Base-by-base conservation (phyloP, 2,329 filamentous ascomycete genomes). In the Claviceps sorghi region DNA sequence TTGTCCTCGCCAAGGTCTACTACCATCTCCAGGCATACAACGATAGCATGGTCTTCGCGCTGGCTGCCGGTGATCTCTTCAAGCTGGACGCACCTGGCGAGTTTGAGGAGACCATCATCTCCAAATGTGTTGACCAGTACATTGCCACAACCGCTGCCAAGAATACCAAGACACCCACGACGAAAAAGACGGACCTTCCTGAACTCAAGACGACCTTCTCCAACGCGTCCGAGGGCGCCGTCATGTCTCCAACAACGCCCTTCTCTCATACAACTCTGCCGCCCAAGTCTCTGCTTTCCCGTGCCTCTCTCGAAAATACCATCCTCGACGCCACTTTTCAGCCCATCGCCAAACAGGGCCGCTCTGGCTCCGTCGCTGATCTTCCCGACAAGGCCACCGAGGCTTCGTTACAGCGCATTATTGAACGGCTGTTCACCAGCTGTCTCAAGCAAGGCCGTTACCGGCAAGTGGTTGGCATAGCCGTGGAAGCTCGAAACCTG, bases 21-120 rank as follows among this genome's bases (percentile, higher is more conserved):
- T 98, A 97, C 67, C 93, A 98, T 67, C 82, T 98, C 51, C 89
- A 96, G 71, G 93, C 93, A 68, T 98, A 98, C 75, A 93, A 96
- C 67, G 93, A 98, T 74, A 96, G 91, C 70, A 97, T 98, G 91
- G 86, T 88, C 50, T 97, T 98, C 69, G 93, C 93, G 57, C 80
- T 98, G 46, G 90, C 89, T 54, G 90, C 93, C 26, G 93, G 93
- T 55, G 88, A 96, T 66, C 82, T 95, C 49, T 96, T 98, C 76
- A 88, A 94, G 72, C 80, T 97, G 58, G 87, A 96, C 63, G 79
- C 84, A 52, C 84, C 87, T 50, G 86, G 88, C 69, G 93, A 98
- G 73, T 98, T 95, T 64, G 93, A 98, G 70, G 90, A 98, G 73
- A 98, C 93, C 53, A 97, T 98, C 72, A 90, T 97, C 68, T 91